Conservation (phyloP, 2,329 filamentous ascomycete genomes). For the Claviceps purpurea region DNA sequence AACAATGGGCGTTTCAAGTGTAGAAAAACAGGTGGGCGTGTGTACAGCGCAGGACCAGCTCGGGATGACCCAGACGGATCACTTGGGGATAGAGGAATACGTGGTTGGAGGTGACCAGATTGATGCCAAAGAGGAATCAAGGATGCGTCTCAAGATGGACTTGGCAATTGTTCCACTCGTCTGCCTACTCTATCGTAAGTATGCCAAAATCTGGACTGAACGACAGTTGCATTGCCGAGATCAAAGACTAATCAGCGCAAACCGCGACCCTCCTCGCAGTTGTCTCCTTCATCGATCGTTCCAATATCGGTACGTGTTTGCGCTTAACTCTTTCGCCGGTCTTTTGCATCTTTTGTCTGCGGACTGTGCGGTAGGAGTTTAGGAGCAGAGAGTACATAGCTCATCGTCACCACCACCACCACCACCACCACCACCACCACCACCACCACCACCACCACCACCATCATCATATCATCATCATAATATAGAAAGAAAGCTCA, state of each 20-base stretch:
- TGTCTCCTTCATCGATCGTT: slow-evolving; percentile 45
- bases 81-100: not conserved
- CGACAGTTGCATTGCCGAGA: not conserved
- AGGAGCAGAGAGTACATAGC: too few relatives aligned
- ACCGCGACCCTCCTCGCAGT: slow-evolving; percentile 1
- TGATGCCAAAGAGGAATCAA: slow-evolving; percentile 41
- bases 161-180: slow-evolving; percentile 50
- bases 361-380: too few relatives aligned
- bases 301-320: slow-evolving; percentile 43
- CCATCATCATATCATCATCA: not conserved
- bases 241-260: not conserved
- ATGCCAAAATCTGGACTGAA: not conserved
- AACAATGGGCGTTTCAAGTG: not conserved
- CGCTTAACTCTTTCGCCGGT: not conserved
- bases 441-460: too few relatives aligned
- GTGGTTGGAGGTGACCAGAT: slow-evolving; percentile 17
- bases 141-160: slow-evolving; percentile 50
- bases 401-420: too few relatives aligned
- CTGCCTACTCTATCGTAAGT: slow-evolving; percentile 42
- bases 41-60: not conserved
- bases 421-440: too few relatives aligned
- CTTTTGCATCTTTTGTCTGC: not conserved
- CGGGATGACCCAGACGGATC: not conserved
- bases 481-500: not conserved
- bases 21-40: not conserved